A percentile compares a stretch with the other conserved stretches of the same genome.
Evolutionary conservation across 495 filamentous ascomycete genomes (phyloP).

Genomic region (Beverwykella pulmonaria): DNA sequence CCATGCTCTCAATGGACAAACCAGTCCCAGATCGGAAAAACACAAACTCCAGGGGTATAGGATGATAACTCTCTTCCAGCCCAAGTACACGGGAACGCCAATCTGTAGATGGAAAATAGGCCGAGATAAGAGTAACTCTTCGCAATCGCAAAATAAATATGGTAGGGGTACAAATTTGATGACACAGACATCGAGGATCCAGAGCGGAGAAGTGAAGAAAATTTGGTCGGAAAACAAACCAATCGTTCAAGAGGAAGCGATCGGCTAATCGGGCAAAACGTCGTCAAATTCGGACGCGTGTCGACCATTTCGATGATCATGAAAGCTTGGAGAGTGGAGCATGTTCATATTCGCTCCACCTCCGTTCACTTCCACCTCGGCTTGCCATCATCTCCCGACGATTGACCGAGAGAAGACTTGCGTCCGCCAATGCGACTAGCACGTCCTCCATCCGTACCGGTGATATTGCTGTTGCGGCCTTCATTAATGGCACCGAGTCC

Average conservation of each 20-base stretch:
- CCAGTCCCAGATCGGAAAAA: background rate
- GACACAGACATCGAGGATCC: background rate
- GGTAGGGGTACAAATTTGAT: background rate
- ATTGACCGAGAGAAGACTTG: background rate
- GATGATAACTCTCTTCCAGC: background rate
- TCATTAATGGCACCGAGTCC: conserved; percentile 22
- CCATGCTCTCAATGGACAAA: too few relatives aligned
- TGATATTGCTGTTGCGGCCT: conserved; percentile 8
- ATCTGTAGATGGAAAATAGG: background rate
- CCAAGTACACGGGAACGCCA: background rate
- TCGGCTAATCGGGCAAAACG: too few relatives aligned
- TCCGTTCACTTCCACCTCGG: background rate
- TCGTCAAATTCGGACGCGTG: background rate
- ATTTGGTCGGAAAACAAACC: background rate
- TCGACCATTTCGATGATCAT: background rate
- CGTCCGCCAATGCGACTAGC: conserved; percentile 1
- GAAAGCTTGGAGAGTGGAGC: background rate
- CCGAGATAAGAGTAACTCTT: background rate
- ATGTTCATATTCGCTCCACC: background rate
- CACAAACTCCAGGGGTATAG: background rate
- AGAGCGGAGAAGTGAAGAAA: background rate
- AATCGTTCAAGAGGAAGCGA: background rate
- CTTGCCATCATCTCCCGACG: background rate
- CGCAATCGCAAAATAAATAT: background rate
- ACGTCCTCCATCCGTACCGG: background rate